phyloP scores from a whole-genome alignment of 805 yeast genomes.

The Candida ponderosae region DNA sequence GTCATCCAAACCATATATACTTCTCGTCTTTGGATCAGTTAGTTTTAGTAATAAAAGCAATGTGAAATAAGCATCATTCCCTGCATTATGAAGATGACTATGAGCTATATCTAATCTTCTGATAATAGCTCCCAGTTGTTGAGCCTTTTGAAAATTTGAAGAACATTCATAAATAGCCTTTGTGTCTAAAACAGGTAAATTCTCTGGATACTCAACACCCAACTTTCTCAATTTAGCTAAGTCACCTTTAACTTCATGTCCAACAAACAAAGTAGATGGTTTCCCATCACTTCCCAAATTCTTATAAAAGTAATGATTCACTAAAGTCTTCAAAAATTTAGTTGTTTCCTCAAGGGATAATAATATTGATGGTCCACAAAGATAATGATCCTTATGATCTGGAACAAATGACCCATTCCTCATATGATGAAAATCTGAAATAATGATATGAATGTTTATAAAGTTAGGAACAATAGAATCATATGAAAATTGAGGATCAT shows the following conservation, averaged over 20 bases:
- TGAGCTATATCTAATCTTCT: slow-evolving; percentile 44
- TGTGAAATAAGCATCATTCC: slow-evolving; percentile 64
- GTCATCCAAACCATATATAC: slow-evolving; percentile 4
- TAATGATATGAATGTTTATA: slow-evolving; percentile 34
- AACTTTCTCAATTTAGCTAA: slow-evolving; percentile 38
- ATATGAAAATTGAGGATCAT: slow-evolving; percentile 42
- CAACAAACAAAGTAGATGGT: slow-evolving; percentile 38
- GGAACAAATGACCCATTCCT: slow-evolving; percentile 48
- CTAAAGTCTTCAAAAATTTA: slow-evolving; percentile 30
- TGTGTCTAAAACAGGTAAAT: slow-evolving; percentile 36
- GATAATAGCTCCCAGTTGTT: slow-evolving; percentile 38
- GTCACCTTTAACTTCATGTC: slow-evolving; percentile 53
- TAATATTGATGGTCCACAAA: slow-evolving; percentile 40
- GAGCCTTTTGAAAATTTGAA: slow-evolving; percentile 30
- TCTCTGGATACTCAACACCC: slow-evolving; percentile 38
- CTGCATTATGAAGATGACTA: slow-evolving; percentile 60
- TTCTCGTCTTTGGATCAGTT: slow-evolving; percentile 38
- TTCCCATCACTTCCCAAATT: slow-evolving; percentile 18
- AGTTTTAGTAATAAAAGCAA: slow-evolving; percentile 40
- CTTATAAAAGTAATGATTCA: slow-evolving; percentile 34
- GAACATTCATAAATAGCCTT: slow-evolving; percentile 32
- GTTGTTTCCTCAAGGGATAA: slow-evolving; percentile 30
- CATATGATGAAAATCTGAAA: slow-evolving; percentile 32
- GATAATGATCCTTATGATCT: slow-evolving; percentile 42
- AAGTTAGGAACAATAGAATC: slow-evolving; percentile 31